Percentiles rank a stretch among this genome's conserved stretches.
These are phyloP conservation scores for Phanerodontia chrysosporium DNA, from an alignment of 768 basidiomycete species.

Conservation along the genomic window DNA sequence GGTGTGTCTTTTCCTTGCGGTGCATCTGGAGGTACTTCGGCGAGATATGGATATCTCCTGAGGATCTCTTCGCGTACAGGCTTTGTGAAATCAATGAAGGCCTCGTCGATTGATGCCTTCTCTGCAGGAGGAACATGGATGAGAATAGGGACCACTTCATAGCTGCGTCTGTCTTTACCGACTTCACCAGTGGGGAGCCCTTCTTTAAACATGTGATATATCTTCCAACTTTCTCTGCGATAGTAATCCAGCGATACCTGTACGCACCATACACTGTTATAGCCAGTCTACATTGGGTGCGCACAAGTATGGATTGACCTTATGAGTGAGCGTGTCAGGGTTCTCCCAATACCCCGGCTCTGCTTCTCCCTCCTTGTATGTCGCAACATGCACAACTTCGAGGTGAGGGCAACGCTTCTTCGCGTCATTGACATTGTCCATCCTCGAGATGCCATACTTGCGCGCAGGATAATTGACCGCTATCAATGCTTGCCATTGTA, in stretches of 20 bases:
- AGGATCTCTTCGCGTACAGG: conserved; percentile 76
- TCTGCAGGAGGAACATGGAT: conserved; percentile 43
- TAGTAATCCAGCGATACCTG: conserved; percentile 93
- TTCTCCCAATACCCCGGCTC: conserved; percentile 93
- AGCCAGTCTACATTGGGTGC: no score
- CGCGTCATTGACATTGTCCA: conserved; percentile 80
- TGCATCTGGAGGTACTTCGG: conserved; percentile 61
- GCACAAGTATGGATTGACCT: conserved; percentile 46
- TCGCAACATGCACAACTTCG: conserved; percentile 87
- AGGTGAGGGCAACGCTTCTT: conserved; percentile 83
- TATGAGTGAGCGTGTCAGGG: conserved; percentile 86
- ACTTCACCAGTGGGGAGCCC: conserved; percentile 75
- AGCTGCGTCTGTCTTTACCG: conserved; percentile 39
- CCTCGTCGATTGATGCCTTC: conserved; percentile 97
- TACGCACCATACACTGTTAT: no score
- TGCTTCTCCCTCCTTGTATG: conserved; percentile 82
- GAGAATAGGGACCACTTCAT: background rate
- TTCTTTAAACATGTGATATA: conserved; percentile 79
- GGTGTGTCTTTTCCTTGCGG: conserved; percentile 71
- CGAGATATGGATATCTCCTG: conserved; percentile 72
- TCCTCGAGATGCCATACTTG: conserved; percentile 88
- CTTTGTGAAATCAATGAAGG: conserved; percentile 87
- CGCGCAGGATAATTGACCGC: conserved; percentile 96
- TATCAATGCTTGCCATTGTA: conserved; percentile 87
- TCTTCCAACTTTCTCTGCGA: conserved; percentile 84